Evolutionary conservation across 2,329 filamentous ascomycete genomes (phyloP).

Genomic region (Neophaeococcomyces aloes): DNA sequence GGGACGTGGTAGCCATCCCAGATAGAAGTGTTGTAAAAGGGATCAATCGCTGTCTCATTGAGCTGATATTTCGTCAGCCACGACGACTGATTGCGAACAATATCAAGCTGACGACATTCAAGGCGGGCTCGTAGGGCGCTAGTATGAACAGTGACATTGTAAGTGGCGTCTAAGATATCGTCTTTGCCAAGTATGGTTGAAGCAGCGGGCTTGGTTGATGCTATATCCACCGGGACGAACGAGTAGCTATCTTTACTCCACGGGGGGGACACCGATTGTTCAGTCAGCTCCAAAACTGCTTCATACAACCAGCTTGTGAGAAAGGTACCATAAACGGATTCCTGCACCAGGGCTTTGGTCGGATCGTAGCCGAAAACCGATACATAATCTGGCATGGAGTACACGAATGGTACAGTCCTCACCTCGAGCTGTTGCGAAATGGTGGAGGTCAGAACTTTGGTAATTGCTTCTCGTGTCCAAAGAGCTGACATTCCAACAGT

Average conservation of each 20-base stretch:
- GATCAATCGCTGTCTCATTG: background rate
- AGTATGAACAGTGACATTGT: conserved; percentile 10
- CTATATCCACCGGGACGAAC: conserved; percentile 19
- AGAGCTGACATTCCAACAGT: background rate
- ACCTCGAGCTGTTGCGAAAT: conserved; percentile 10
- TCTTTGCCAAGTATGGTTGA: background rate
- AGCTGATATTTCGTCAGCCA: conserved; percentile 9
- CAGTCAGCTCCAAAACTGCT: conserved; percentile 17
- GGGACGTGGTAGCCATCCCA: no score
- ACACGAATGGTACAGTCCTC: conserved; percentile 6
- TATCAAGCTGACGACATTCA: conserved; percentile 4
- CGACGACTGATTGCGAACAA: conserved; percentile 5
- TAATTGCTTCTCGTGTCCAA: conserved; percentile 1
- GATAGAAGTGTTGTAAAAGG: no score
- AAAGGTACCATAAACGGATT: conserved; percentile 12
- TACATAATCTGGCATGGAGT: background rate
- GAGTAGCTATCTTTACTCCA: conserved; percentile 23
- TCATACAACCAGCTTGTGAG: conserved; percentile 21
- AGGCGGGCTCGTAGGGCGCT: conserved; percentile 8
- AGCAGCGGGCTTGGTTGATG: background rate
- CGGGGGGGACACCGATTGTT: conserved; percentile 15
- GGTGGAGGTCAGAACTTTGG: conserved; percentile 7
- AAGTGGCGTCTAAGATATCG: no score
- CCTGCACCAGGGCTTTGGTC: background rate
- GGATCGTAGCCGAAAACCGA: conserved; percentile 1